A percentile compares a stretch with the other conserved stretches of the same genome.
phyloP scores from a whole-genome alignment of 495 filamentous ascomycete species.

The Daldinia childiae region DNA sequence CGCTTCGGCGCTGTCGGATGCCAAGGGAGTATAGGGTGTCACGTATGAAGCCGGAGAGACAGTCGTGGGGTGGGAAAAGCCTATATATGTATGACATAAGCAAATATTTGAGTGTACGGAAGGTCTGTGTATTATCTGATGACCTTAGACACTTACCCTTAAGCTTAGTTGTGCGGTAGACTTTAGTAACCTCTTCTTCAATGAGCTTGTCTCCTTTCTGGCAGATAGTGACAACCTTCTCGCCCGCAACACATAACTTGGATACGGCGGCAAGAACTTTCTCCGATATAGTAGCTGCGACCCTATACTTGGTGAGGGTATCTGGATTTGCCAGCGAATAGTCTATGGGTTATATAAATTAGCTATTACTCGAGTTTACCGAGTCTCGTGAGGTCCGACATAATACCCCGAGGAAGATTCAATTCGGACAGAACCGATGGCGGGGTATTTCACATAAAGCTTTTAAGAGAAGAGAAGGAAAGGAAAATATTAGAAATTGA shows the following conservation, averaged over 20 bases:
- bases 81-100: slow-evolving; percentile 53
- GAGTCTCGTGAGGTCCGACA: slow-evolving; percentile 27
- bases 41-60: slow-evolving; percentile 94
- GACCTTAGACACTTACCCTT: slow-evolving; percentile 70
- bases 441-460: slow-evolving; percentile 38
- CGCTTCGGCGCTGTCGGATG: slow-evolving; percentile 85
- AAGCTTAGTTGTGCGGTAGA: slow-evolving; percentile 98
- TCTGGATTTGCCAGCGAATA: slow-evolving; percentile 96
- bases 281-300: slow-evolving; percentile 91
- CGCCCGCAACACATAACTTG: slow-evolving; percentile 82
- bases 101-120: slow-evolving; percentile 11
- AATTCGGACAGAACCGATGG: slow-evolving; percentile 20
- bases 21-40: slow-evolving; percentile 94
- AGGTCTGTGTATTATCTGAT: not conserved
- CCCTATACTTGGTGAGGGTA: slow-evolving; percentile 98
- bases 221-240: slow-evolving; percentile 91
- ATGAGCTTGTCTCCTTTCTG: slow-evolving; percentile 94
- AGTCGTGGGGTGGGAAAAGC: slow-evolving; percentile 92
- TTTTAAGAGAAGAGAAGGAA: slow-evolving; percentile 4
- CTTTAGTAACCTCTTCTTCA: slow-evolving; percentile 91
- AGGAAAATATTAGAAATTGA: slow-evolving; percentile 11
- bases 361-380: slow-evolving; percentile 23
- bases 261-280: slow-evolving; percentile 89
- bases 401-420: slow-evolving; percentile 16
- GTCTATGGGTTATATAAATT: slow-evolving; percentile 62